These are phyloP conservation scores for Coniosporium apollinis DNA, from an alignment of 495 filamentous ascomycete genomes.

Conservation along the genomic window DNA sequence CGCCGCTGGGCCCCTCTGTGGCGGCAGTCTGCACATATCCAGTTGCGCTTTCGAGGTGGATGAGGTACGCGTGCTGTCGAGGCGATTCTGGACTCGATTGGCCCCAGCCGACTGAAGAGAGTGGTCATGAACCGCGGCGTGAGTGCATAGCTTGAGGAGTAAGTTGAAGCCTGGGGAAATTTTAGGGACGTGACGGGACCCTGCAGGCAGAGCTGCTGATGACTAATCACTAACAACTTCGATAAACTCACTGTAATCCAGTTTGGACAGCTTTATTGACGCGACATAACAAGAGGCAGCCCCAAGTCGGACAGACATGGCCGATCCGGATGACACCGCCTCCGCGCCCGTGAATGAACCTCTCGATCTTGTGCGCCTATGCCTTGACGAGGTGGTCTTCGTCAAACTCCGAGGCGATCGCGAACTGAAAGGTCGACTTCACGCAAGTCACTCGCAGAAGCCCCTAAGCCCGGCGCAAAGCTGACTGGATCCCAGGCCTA, in stretches of 20 bases:
- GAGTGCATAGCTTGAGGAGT: neutral
- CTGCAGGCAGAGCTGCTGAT: too few relatives aligned
- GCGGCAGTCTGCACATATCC: slow-evolving; percentile 4
- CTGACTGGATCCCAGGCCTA: slow-evolving; percentile 50
- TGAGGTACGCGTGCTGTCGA: neutral
- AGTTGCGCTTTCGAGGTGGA: slow-evolving; percentile 4
- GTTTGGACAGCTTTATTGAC: too few relatives aligned
- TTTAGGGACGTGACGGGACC: neutral
- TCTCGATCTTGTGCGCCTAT: slow-evolving; percentile 85
- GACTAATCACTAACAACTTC: too few relatives aligned
- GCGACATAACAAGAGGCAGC: too few relatives aligned
- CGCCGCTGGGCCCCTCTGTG: slow-evolving; percentile 3
- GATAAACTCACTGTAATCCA: too few relatives aligned
- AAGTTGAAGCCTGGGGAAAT: neutral
- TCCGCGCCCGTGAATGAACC: slow-evolving; percentile 59
- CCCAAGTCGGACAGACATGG: too few relatives aligned
- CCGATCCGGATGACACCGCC: slow-evolving; percentile 18
- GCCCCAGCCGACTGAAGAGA: slow-evolving; percentile 7
- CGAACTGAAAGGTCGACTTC: slow-evolving; percentile 84
- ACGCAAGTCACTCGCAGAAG: slow-evolving; percentile 39
- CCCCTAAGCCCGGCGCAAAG: neutral
- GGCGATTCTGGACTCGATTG: slow-evolving; percentile 1
- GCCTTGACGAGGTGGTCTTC: slow-evolving; percentile 88
- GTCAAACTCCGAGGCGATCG: slow-evolving; percentile 92
- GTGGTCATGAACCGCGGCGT: slow-evolving; percentile 6